phyloP scores from a whole-genome alignment of 306 rosid species.

The Malus asiatica region DNA sequence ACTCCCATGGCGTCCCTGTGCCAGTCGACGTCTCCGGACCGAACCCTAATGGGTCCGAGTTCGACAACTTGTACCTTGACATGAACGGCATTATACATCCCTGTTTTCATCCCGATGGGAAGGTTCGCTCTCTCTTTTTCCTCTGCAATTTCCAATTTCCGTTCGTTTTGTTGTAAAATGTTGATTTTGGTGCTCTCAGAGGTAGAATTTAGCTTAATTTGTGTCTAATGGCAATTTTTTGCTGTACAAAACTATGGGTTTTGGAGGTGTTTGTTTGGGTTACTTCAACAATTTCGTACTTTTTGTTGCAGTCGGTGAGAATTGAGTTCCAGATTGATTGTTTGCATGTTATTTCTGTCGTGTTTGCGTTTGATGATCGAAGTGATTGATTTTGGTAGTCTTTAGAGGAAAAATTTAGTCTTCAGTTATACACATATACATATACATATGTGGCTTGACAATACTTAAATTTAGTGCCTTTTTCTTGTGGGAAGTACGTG shows the following conservation, averaged over 20 bases:
- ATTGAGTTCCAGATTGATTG: neutral
- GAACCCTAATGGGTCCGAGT: slow-evolving; percentile 87
- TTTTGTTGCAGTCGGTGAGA: neutral
- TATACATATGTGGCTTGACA: neutral
- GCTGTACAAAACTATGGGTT: neutral
- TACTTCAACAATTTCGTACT: neutral
- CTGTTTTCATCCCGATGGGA: slow-evolving; percentile 94
- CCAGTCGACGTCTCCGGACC: slow-evolving; percentile 65
- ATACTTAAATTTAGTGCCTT: neutral
- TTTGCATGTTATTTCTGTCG: neutral
- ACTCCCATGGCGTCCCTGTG: slow-evolving; percentile 13
- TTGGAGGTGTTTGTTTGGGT: neutral
- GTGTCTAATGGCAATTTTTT: neutral
- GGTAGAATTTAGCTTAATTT: neutral
- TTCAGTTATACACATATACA: neutral
- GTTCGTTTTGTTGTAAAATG: neutral
- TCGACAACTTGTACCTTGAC: slow-evolving; percentile 84
- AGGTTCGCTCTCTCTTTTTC: slow-evolving; percentile 30
- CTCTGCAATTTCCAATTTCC: neutral
- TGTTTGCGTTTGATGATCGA: neutral
- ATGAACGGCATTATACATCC: slow-evolving; percentile 97
- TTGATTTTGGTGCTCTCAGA: neutral
- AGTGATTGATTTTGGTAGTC: neutral
- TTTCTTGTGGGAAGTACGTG: neutral
- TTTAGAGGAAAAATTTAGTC: neutral